Conservation (phyloP, 768 basidiomycete genomes). For the Termitomyces sp. region DNA sequence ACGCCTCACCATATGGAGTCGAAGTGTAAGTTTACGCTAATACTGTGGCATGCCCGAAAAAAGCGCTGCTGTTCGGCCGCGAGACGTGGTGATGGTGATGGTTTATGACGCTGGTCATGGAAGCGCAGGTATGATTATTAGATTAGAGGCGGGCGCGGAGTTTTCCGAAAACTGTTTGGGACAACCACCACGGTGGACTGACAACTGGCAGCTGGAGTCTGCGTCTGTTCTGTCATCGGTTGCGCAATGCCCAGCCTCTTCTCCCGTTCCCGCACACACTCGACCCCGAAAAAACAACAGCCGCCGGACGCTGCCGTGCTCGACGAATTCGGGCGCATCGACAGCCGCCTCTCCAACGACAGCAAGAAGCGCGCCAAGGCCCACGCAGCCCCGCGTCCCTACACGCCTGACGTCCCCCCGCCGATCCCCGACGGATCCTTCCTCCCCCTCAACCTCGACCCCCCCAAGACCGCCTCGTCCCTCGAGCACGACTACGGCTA, state of each 20-base stretch:
- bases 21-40: too few relatives aligned
- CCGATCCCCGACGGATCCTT: conserved; percentile 50
- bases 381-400: too few relatives aligned
- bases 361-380: too few relatives aligned
- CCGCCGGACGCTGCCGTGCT: conserved; percentile 22
- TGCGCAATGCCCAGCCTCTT: conserved; percentile 72
- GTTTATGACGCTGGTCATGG: not conserved
- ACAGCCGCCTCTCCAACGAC: too few relatives aligned
- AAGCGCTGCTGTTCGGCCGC: too few relatives aligned
- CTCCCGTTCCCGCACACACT: conserved; percentile 65
- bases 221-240: conserved; percentile 28
- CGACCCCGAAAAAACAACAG: conserved; percentile 47
- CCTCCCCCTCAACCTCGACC: conserved; percentile 51
- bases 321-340: conserved; percentile 70
- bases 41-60: too few relatives aligned
- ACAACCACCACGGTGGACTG: too few relatives aligned
- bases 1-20: too few relatives aligned
- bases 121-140: not conserved
- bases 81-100: too few relatives aligned
- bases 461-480: conserved; percentile 37
- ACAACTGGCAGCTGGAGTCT: too few relatives aligned
- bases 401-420: conserved; percentile 26
- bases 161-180: conserved; percentile 17
- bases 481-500: conserved; percentile 63
- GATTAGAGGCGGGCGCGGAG: not conserved